phyloP scores from a whole-genome alignment of 2,329 filamentous ascomycete genomes.

The Esteya vermicola region DNA sequence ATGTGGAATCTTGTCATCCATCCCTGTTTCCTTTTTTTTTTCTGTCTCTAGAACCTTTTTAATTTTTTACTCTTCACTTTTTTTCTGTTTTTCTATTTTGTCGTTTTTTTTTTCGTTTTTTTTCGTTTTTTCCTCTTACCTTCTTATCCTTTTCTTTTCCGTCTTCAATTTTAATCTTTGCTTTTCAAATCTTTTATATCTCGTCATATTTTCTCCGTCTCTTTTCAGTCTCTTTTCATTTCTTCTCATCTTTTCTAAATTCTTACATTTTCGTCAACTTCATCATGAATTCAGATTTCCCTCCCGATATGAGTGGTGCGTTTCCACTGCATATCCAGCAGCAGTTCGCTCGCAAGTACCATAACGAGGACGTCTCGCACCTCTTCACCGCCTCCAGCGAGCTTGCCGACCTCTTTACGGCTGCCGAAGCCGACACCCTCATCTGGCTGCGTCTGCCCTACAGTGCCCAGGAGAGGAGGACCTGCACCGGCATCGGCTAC shows the following conservation, averaged over 20 bases:
- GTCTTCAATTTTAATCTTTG: not conserved
- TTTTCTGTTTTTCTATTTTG: not conserved
- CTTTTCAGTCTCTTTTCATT: no score
- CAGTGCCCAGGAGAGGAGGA: conserved; percentile 1
- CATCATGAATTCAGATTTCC: not conserved
- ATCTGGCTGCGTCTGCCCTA: conserved; percentile 7
- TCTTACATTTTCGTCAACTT: not conserved
- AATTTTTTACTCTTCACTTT: not conserved
- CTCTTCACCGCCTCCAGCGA: conserved; percentile 8
- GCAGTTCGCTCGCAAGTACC: not conserved
- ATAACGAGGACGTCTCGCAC: conserved; percentile 5
- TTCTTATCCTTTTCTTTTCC: not conserved
- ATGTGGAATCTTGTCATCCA: no score
- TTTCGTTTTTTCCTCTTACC: not conserved
- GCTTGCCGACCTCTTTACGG: conserved; percentile 6
- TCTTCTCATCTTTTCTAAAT: no score
- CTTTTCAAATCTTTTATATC: not conserved
- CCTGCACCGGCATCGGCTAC: conserved; percentile 6
- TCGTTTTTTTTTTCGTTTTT: not conserved
- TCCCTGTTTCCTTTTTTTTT: not conserved
- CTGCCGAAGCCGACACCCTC: conserved; percentile 7
- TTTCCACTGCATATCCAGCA: not conserved
- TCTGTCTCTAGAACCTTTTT: no score
- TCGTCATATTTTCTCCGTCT: not conserved
- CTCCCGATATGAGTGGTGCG: not conserved